A percentile compares a stretch with the other conserved stretches of the same genome.
Conservation (phyloP, 2,329 filamentous ascomycete species). For the Colletotrichum theobromicola region DNA sequence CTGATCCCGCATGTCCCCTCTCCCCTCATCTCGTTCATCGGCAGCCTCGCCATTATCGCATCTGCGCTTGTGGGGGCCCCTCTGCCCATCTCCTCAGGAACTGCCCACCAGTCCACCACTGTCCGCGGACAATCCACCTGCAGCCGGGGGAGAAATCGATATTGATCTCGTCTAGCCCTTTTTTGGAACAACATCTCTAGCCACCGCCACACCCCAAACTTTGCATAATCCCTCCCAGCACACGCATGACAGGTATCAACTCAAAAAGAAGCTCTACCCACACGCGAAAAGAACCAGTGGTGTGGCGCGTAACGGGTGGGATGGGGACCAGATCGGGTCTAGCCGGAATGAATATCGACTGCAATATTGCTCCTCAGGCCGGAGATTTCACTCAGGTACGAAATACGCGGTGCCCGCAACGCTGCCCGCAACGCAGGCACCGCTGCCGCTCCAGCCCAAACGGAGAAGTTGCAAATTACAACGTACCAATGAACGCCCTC, state of each 20-base stretch:
- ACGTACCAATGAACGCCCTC: not conserved
- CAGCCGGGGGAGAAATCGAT: not conserved
- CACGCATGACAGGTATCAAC: not conserved
- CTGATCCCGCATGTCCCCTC: too few relatives aligned
- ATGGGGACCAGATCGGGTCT: not conserved
- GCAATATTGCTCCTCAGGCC: not conserved
- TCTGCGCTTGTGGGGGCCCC: not conserved
- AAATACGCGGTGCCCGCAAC: not conserved
- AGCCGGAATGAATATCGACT: not conserved
- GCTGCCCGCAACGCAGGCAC: not conserved
- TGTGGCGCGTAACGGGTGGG: not conserved
- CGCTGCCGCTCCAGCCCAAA: not conserved
- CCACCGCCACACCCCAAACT: not conserved
- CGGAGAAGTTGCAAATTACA: not conserved
- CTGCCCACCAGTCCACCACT: not conserved
- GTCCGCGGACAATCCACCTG: not conserved
- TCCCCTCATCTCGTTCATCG: not conserved
- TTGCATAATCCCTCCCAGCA: too few relatives aligned
- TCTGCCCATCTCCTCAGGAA: not conserved
- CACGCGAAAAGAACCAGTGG: not conserved
- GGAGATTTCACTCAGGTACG: not conserved
- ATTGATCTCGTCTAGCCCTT: not conserved
- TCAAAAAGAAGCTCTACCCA: not conserved
- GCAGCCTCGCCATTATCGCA: not conserved
- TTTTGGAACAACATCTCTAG: not conserved